Base-by-base conservation (phyloP, 106 monocot species). In the Dactylorhiza incarnata region DNA sequence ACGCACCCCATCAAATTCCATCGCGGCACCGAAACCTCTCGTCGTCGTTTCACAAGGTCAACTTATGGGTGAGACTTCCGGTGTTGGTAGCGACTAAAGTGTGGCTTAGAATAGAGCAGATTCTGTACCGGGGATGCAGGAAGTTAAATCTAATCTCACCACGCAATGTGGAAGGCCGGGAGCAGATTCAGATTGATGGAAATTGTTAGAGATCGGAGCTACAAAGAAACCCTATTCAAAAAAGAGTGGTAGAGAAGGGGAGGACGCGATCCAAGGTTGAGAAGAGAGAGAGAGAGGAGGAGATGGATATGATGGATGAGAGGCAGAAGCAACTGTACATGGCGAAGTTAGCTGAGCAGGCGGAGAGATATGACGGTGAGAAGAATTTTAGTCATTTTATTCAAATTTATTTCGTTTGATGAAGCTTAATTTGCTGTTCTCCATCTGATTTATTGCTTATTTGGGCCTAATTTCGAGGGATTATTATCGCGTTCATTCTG, bases 321-420 rank as follows among this genome's bases (percentile, higher is more conserved):
- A 69, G 82, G 43, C 79, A 82, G 72, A 76, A 24, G 56, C 55
- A 19, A 2, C 76, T 79, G 49, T 82, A 72, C 73, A 52, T 74
- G 45, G 82, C 82, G 8, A 82, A 82, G 78, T 74, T 81, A 20
- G 84, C 84, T 5, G 84, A 84, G 58, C 80, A 81, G 44, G 84
- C 84, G 10, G 85, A 85, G 73, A 82, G 82, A 62, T 85, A 79
- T 71, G 82, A 79, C 25, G 82, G 82, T 82, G 4, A 29, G 49
- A 6, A 53, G 8, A 45, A 13, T 10, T 12, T 54, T 23, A 0
- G n/a, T 49, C 29, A 29, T 29, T 29, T 29, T 29, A 29, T 49
- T 65, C 23, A 8, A 14, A 7, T 37, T 54, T 17, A 20, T 69
- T 22, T 12, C 24, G 13, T 8, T 7, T 47, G 16, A 61, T 11